These are phyloP conservation scores for Pestalotiopsis fici DNA, from an alignment of 2,329 filamentous ascomycete genomes.

Conservation along the genomic window DNA sequence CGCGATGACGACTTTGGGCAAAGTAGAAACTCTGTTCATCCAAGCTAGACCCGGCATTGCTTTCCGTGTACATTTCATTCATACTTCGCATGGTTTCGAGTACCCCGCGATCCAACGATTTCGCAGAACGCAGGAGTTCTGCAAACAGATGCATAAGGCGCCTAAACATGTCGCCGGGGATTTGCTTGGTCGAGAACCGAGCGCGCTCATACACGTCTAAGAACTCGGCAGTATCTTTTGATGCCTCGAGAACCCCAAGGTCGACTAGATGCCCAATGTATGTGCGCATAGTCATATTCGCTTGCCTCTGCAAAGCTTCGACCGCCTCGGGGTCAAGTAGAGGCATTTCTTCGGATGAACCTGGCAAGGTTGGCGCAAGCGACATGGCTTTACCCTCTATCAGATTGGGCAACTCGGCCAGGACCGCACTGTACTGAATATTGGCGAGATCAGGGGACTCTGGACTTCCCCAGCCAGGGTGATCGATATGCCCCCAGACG, in stretches of 20 bases:
- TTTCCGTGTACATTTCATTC: constrained; percentile 17
- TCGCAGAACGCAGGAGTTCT: constrained; percentile 76
- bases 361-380: constrained; percentile 63
- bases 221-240: constrained; percentile 58
- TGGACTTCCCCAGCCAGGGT: constrained; percentile 87
- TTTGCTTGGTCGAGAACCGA: constrained; percentile 72
- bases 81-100: constrained; percentile 36
- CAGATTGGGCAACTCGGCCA: constrained; percentile 82
- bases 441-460: constrained; percentile 72
- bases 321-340: constrained; percentile 68
- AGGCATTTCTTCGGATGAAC: constrained; percentile 37
- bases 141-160: constrained; percentile 84
- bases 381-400: constrained; percentile 94
- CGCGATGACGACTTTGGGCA: constrained; percentile 12
- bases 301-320: constrained; percentile 69
- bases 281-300: constrained; percentile 73
- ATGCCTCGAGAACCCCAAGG: constrained; percentile 59
- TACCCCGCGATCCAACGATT: constrained; percentile 55
- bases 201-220: constrained; percentile 79
- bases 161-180: constrained; percentile 73
- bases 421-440: constrained; percentile 80
- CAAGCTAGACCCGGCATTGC: constrained; percentile 9
- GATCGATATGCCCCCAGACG: constrained; percentile 81
- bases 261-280: constrained; percentile 74
- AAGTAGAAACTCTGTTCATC: not conserved